These are phyloP conservation scores for Glycine latifolia DNA, from an alignment of 306 rosid genomes.

Conservation along the genomic window DNA sequence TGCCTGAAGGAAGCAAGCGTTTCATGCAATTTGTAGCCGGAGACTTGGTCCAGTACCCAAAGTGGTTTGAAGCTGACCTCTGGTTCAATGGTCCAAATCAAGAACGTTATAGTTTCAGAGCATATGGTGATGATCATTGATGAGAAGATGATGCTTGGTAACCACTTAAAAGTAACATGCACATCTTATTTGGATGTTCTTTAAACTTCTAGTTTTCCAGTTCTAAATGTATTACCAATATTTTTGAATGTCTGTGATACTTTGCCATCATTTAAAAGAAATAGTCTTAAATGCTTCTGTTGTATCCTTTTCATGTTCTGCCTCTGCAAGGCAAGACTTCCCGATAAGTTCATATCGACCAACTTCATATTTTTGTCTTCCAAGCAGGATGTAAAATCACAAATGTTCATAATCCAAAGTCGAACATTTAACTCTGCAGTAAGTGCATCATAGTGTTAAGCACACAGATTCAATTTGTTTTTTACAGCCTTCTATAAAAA, in stretches of 20 bases:
- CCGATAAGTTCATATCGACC: background rate
- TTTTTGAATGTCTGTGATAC: slow-evolving; percentile 2
- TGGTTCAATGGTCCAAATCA: slow-evolving; percentile 87
- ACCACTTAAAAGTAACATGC: background rate
- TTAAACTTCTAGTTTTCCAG: background rate
- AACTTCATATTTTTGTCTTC: background rate
- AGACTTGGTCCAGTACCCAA: slow-evolving; percentile 83
- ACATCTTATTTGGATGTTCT: slow-evolving; percentile 12
- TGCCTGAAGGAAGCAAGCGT: slow-evolving; percentile 81
- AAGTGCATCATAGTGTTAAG: background rate
- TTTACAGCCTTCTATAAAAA: background rate
- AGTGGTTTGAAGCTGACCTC: slow-evolving; percentile 93
- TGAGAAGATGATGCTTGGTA: background rate
- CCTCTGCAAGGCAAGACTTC: background rate
- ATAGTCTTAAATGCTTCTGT: background rate
- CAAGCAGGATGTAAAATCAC: background rate
- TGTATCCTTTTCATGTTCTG: slow-evolving; percentile 1
- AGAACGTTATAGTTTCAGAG: slow-evolving; percentile 85
- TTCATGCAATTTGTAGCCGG: slow-evolving; percentile 87
- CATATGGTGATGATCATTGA: slow-evolving; percentile 75
- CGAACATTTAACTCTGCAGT: background rate
- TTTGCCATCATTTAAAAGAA: slow-evolving; percentile 11
- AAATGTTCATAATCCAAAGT: background rate
- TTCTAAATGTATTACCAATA: slow-evolving; percentile 1
- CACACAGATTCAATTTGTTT: background rate